Conservation (phyloP, 495 filamentous ascomycete species). For the Podospora tetraspora region DNA sequence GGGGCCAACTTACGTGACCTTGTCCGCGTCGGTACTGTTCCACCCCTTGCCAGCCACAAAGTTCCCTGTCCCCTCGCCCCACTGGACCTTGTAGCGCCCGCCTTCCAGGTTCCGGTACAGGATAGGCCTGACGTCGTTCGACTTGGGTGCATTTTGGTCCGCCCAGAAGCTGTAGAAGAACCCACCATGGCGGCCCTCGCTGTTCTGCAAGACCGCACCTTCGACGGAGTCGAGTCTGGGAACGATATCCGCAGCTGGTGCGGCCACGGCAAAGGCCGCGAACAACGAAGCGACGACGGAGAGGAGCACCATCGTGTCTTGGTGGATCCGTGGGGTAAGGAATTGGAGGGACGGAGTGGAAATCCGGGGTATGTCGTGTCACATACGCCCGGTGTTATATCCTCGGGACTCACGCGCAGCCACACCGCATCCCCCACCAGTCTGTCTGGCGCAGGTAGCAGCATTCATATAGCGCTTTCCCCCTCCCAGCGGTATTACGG, state of each 20-base stretch:
- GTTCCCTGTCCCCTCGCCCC: constrained; percentile 4
- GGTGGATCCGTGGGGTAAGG: neutral
- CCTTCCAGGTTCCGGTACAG: neutral
- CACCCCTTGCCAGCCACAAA: constrained; percentile 11
- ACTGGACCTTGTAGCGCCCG: neutral
- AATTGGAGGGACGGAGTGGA: neutral
- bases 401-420: neutral
- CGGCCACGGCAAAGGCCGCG: neutral
- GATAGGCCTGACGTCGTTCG: neutral
- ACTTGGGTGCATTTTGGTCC: neutral
- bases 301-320: neutral
- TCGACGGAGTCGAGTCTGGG: neutral
- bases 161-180: constrained; percentile 10
- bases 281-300: neutral
- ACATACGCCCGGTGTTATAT: neutral
- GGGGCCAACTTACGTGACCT: neutral
- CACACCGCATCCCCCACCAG: neutral
- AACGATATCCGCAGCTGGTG: neutral
- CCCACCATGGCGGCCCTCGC: constrained; percentile 3
- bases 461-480: neutral
- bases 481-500: neutral
- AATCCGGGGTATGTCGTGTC: neutral
- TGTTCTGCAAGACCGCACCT: neutral
- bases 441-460: neutral
- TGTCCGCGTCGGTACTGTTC: neutral